These are phyloP conservation scores for Solanum tarapatanum DNA, from an alignment of 257 asterid species.

Conservation along the genomic window DNA sequence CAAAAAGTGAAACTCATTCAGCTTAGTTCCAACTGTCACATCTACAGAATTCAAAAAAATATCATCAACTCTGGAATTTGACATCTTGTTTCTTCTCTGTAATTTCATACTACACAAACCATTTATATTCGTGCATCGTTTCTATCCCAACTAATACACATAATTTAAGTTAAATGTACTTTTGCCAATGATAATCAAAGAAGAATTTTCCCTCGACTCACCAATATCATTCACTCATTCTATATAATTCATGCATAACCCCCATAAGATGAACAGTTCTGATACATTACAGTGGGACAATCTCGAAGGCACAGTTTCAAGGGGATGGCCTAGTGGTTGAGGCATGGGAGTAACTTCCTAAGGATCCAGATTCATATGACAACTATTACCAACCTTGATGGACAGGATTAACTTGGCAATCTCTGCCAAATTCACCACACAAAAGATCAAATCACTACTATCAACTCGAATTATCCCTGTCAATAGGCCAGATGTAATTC, in stretches of 20 bases:
- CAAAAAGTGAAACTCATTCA: not conserved
- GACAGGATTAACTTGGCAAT: not conserved
- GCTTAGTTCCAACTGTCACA: not conserved
- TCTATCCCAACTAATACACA: not conserved
- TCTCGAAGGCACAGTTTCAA: not conserved
- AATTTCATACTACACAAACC: not conserved
- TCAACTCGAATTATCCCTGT: not conserved
- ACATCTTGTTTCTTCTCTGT: not conserved
- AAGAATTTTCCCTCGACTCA: not conserved
- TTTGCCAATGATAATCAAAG: not conserved
- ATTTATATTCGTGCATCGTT: not conserved
- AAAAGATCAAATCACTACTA: not conserved
- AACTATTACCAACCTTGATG: not conserved
- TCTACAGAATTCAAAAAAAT: not conserved
- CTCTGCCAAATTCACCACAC: not conserved
- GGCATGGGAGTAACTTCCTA: not conserved
- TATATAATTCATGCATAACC: not conserved
- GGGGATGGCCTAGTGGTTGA: not conserved
- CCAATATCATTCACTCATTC: not conserved
- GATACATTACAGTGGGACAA: not conserved
- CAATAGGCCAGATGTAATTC: not conserved
- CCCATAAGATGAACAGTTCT: not conserved
- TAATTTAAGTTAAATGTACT: not conserved
- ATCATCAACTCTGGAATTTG: not conserved
- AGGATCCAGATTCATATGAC: not conserved